Percentiles rank a stretch among this genome's conserved stretches.
phyloP scores from a whole-genome alignment of 345 rosid genomes.

The Eucalyptus fibrosa region DNA sequence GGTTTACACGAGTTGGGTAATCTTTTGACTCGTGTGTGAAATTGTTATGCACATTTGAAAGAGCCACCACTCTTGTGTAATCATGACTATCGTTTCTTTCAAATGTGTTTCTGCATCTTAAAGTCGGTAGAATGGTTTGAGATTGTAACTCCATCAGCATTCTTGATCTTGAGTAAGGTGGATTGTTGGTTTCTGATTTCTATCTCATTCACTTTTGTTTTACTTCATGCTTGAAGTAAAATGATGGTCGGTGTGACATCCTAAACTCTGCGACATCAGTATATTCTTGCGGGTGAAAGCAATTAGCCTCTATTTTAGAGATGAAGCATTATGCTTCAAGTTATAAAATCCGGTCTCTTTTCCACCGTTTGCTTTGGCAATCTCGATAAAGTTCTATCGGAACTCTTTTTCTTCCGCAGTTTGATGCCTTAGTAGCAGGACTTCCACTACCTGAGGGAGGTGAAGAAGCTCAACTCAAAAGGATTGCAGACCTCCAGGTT shows the following conservation, averaged over 20 bases:
- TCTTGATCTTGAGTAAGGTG: background rate
- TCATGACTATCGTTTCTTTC: background rate
- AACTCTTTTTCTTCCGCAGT: background rate
- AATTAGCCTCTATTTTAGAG: background rate
- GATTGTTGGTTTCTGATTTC: background rate
- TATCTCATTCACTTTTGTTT: background rate
- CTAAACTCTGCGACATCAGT: background rate
- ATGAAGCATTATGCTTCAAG: background rate
- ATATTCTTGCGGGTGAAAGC: background rate
- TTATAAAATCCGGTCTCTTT: background rate
- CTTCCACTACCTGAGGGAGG: slow-evolving; percentile 89
- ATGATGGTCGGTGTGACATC: background rate
- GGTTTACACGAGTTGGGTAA: background rate
- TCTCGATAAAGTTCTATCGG: background rate
- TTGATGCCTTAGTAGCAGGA: slow-evolving; percentile 85
- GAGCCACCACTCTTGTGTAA: background rate
- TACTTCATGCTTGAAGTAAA: background rate
- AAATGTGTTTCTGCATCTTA: background rate
- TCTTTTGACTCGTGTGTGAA: background rate
- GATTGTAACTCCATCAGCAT: background rate
- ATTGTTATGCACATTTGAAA: background rate
- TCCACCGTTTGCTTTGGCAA: background rate
- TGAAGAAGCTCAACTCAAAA: slow-evolving; percentile 81
- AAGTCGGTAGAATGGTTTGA: background rate
- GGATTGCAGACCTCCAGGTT: slow-evolving; percentile 75